Base-by-base conservation (phyloP, 1,284 basidiomycete genomes). In the Cutaneotrichosporon daszewskae region DNA sequence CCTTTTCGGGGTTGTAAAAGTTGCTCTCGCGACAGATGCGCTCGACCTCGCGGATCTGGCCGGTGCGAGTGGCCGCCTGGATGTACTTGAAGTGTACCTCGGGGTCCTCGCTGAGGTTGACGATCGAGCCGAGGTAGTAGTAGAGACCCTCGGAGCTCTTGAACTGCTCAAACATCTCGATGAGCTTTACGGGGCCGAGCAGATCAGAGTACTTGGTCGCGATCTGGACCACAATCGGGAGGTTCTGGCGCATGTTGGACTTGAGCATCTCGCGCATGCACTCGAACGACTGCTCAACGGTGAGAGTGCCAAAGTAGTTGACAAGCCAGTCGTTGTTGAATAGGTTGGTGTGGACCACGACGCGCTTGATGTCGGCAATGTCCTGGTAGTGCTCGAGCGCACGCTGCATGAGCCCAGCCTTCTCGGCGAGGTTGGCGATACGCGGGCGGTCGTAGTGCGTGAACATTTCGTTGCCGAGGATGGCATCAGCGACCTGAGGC, bases 81-180 rank as follows among this genome's bases (percentile, higher is more conserved):
- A 99, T 97, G 75, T 98, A 98, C 78, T 99, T 98, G 83, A 97
- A 98, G 77, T 97, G 88, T 3, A 99, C 95, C 71, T 99, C 95
- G 14, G 89, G 79, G 71, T 99, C 95, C 67, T 89, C 81, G 68
- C 85, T 89, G 53, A 98, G 79, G 74, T 98, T 99, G 69, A 99
- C 95, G 55, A 99, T 82, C 7, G 94, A 96, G 35, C 95, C 90
- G 48, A 94, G 82, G 71, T 91, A 92, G 75, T 98, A 98, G 77
- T 98, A 99, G 16, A 99, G 80, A 67, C 91, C 88, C 72, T 98
- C 95, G 58, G 92, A 97, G 51, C 82, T 92, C 79, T 97, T 98
- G 82, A 91, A 98, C 40, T 83, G 82, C 73, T 98, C 95, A 57
- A 98, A 98, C 82, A 98, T 86, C 76, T 98, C 95, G 59, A 99